Base-by-base conservation (phyloP, 805 yeast species). In the Ogataea henricii region DNA sequence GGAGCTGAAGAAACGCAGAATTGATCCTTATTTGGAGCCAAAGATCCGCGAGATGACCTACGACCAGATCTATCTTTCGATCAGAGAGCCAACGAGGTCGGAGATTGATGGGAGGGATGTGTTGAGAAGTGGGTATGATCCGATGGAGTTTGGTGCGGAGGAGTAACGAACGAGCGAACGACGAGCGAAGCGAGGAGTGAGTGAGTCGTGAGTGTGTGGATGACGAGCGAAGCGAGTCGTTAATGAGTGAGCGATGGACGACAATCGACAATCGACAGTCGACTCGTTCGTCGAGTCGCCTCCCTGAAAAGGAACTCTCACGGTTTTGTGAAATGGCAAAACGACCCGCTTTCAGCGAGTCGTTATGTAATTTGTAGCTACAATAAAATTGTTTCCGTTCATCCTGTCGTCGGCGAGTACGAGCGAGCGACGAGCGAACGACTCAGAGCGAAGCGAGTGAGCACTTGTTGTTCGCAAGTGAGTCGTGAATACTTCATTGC, bases 1-100 rank as follows among this genome's bases (percentile, higher is more conserved):
- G 36, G 94, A 85, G 55, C 79, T 94, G 63, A 89, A 87, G 71
- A 85, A 92, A 64, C 83, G 96, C 64, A 82, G 97, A 67, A 81
- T 89, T 12, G 84, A 81, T 32, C 74, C 81, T 40, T 77, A 73
- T 45, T 69, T 81, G 54, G 78, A 77, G 54, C 77, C 80, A 27
- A 76, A 77, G 43, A 74, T 83, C 47, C 75, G 76, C 47, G 82
- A 77, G 26, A 69, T 78, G 46, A 81, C 87, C 20, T 68, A 77
- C 51, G 92, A 84, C 62, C 78, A 74, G 36, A 72, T 89, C 40
- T 79, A 83, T 45, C 71, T 85, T 52, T 72, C 74, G 41, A 68
- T 89, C 46, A 77, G 92, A 63, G 91, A 87, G 58, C 86, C 91
- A 43, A 83, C 85, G 9, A 81, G 85, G 4, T 76, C 74, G 40